A percentile compares a stretch with the other conserved stretches of the same genome.
Conservation (phyloP, 495 filamentous ascomycete species). For the Hypomontagnella submonticulosa region DNA sequence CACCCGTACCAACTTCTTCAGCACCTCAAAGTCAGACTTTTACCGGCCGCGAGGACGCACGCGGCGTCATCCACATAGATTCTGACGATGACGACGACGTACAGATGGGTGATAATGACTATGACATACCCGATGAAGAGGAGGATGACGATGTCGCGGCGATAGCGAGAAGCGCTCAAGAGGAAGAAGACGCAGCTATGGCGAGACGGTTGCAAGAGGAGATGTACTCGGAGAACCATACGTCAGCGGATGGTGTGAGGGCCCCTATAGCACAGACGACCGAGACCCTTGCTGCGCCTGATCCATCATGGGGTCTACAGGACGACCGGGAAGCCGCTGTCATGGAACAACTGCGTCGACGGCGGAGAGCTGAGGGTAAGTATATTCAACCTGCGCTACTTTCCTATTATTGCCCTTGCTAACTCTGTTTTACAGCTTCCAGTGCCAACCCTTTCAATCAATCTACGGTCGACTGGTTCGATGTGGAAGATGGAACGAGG, state of each 20-base stretch:
- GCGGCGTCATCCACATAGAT: conserved; percentile 76
- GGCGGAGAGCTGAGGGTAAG: conserved; percentile 60
- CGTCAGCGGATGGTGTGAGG: conserved; percentile 72
- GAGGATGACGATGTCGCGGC: conserved; percentile 51
- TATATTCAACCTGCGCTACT: neutral
- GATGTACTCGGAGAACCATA: conserved; percentile 71
- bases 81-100: conserved; percentile 71
- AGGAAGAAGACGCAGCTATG: conserved; percentile 94
- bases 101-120: conserved; percentile 51
- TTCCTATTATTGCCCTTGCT: conserved; percentile 4
- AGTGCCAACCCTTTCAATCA: conserved; percentile 84
- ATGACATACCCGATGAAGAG: conserved; percentile 44
- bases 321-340: conserved; percentile 69
- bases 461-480: conserved; percentile 74
- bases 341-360: conserved; percentile 71
- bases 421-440: conserved; percentile 21
- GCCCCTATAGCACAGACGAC: conserved; percentile 92
- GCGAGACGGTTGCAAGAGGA: conserved; percentile 92
- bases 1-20: conserved; percentile 24
- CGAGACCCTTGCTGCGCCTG: conserved; percentile 86
- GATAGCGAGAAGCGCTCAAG: conserved; percentile 55
- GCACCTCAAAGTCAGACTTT: conserved; percentile 39
- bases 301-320: conserved; percentile 57
- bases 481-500: conserved; percentile 49
- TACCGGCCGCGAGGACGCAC: conserved; percentile 61